Evolutionary conservation across 1,139 yeast species (phyloP).

Genomic region (Candida gigantensis): DNA sequence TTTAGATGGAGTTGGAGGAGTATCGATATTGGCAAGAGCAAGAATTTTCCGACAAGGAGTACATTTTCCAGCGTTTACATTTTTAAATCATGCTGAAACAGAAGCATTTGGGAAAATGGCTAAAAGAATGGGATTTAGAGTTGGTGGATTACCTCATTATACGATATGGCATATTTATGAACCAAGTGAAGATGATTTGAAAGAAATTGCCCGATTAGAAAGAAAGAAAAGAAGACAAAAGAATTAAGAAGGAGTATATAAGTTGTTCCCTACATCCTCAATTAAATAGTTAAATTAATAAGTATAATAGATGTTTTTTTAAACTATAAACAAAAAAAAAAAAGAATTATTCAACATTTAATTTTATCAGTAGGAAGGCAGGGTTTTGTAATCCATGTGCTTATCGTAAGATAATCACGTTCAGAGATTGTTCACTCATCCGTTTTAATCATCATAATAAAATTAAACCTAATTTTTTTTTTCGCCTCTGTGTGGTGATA

Average conservation of each 20-base stretch:
- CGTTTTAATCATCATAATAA: constrained; percentile 47
- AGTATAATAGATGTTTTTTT: constrained; percentile 8
- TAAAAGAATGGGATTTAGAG: constrained; percentile 73
- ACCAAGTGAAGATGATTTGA: constrained; percentile 87
- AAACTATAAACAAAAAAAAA: constrained; percentile 2
- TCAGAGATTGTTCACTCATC: constrained; percentile 59
- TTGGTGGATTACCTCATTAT: constrained; percentile 87
- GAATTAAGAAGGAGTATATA: constrained; percentile 11
- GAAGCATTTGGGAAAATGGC: constrained; percentile 92
- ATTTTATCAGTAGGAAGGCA: constrained; percentile 53
- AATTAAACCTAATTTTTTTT: constrained; percentile 5
- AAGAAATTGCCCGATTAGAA: constrained; percentile 70
- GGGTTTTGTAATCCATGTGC: constrained; percentile 49
- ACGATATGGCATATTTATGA: constrained; percentile 88
- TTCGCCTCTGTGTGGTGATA: background rate
- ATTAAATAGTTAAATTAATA: background rate
- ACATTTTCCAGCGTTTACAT: constrained; percentile 86
- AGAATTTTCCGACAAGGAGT: constrained; percentile 80
- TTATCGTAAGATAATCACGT: constrained; percentile 36
- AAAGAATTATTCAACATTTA: too few relatives aligned
- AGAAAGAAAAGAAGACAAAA: constrained; percentile 59
- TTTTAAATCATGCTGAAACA: constrained; percentile 88
- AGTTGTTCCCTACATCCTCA: background rate
- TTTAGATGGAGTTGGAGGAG: constrained; percentile 90
- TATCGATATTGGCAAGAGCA: constrained; percentile 80